Conservation (phyloP, 352 stramenopile genomes). For the Heterotrichella gracilis region DNA sequence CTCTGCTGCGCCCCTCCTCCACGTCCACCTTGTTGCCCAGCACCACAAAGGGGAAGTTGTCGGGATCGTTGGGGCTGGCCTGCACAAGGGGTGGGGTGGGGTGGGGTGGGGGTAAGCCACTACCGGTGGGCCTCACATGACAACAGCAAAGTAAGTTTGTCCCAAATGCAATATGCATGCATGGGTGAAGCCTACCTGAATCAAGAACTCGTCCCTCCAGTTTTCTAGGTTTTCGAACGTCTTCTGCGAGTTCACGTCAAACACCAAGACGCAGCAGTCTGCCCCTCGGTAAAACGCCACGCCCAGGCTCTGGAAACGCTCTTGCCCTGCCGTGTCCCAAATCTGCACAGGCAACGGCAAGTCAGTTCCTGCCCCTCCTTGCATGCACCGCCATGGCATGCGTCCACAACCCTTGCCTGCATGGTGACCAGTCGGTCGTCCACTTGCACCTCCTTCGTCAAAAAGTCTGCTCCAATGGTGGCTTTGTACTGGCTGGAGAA, state of each 20-base stretch:
- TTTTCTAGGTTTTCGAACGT: slow-evolving; percentile 85
- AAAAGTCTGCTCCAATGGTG: slow-evolving; percentile 91
- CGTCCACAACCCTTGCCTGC: no score
- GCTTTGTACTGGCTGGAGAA: slow-evolving; percentile 96
- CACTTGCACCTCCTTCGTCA: slow-evolving; percentile 77
- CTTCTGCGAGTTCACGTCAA: slow-evolving; percentile 88
- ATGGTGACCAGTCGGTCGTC: slow-evolving; percentile 64
- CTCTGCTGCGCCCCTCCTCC: slow-evolving; percentile 25
- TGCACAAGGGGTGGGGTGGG: no score
- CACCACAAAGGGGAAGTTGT: slow-evolving; percentile 83
- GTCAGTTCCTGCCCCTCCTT: no score
- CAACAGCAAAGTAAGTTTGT: no score
- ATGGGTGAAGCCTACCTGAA: slow-evolving; percentile 37
- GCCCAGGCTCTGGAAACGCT: slow-evolving; percentile 85
- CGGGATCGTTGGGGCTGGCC: slow-evolving; percentile 33
- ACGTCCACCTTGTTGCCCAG: slow-evolving; percentile 95
- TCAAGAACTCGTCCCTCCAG: slow-evolving; percentile 84
- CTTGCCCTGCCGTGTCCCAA: slow-evolving; percentile 91
- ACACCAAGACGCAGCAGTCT: slow-evolving; percentile 88
- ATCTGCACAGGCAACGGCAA: slow-evolving; percentile 60
- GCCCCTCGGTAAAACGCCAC: slow-evolving; percentile 88
- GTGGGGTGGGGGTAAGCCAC: no score
- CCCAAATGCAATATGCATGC: neutral
- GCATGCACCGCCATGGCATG: no score
- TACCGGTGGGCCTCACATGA: no score